A percentile compares a stretch with the other conserved stretches of the same genome.
Conservation (phyloP, 306 rosid species). For the Gillenia trifoliata region DNA sequence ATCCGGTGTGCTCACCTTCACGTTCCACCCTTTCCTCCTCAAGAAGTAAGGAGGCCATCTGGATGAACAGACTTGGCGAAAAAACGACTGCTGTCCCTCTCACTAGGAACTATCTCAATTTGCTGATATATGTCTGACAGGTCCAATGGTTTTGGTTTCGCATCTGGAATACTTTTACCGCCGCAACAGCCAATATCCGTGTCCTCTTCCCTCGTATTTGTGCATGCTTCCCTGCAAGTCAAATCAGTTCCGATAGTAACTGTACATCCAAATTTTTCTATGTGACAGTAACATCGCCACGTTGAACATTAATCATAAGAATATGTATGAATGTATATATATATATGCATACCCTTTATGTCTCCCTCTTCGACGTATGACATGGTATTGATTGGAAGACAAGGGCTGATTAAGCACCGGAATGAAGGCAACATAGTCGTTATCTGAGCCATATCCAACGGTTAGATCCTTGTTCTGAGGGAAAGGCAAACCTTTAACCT, state of each 20-base stretch:
- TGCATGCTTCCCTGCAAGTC: slow-evolving; percentile 25
- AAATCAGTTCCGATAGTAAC: background rate
- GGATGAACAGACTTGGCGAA: slow-evolving; percentile 43
- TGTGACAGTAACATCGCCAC: background rate
- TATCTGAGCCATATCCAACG: slow-evolving; percentile 30
- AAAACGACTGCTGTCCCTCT: slow-evolving; percentile 33
- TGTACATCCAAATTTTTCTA: background rate
- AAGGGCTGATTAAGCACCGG: slow-evolving; percentile 62
- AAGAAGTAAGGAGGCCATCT: slow-evolving; percentile 57
- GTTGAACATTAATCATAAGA: background rate
- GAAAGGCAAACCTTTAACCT: slow-evolving; percentile 48
- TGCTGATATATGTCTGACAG: slow-evolving; percentile 26
- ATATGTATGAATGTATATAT: too few relatives aligned
- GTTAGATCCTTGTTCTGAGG: slow-evolving; percentile 57
- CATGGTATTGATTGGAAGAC: slow-evolving; percentile 62
- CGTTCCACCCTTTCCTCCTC: slow-evolving; percentile 38
- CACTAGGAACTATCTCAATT: slow-evolving; percentile 36
- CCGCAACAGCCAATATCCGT: slow-evolving; percentile 8
- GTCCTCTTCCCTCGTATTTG: slow-evolving; percentile 32
- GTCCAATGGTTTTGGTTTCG: slow-evolving; percentile 23
- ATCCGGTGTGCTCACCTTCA: slow-evolving; percentile 21
- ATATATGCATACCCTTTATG: slow-evolving; percentile 53
- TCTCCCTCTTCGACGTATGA: slow-evolving; percentile 31
- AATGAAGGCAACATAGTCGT: slow-evolving; percentile 37
- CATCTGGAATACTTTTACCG: background rate